Evolutionary conservation across 225 moss, liverwort and hornwort genomes (phyloP), one percentile per base, ranked within the genome.

Genomic region (Ulota crispa): DNA sequence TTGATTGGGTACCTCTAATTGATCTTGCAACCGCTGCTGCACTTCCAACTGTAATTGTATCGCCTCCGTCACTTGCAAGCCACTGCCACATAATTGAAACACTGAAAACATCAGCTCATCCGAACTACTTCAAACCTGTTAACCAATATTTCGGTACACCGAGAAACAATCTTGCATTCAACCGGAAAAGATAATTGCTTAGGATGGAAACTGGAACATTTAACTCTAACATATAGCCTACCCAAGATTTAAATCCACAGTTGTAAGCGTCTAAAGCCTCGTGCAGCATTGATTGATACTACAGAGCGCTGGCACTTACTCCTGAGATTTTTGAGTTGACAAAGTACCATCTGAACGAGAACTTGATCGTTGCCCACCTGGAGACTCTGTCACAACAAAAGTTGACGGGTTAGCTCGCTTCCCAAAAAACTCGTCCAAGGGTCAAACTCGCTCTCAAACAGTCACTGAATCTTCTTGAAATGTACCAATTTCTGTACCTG

Each of bases 21-120:
- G 97, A 73, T 95, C 97, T 59, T 98, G 95, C 73, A 98, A 57
- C 67, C 95, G 88, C 82, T 91, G 94, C 80, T 98, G 97, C 37
- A 94, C 95, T 89, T 98, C 97, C 88, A 98, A 78, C 80, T 98
- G 97, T 70, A 98, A 76, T 28, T 93, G 93, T 26, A 98, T 87
- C 20, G 97, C 97, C 69, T 98, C 95, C 26, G 91, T 93, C 70
- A 98, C 93, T 83, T 98, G 93, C 83, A 94, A 34, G 81, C 92
- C 94, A 80, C 93, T 96, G 93, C 65, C 61, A 63, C 20, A 78
- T 50, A 71, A 55, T 42, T 54, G 32, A 16, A 26, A 39, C n/a
- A 74, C 14, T 19, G 39, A 2, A 62, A 4, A 36, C 59, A 61
- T 78, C 23, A 77, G 36, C 41, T 62, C 16, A 34, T 73, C 30